Evolutionary conservation across 1,139 yeast species (phyloP), one percentile per base, ranked within the genome.

Genomic region (Suhomyces yuchorum): DNA sequence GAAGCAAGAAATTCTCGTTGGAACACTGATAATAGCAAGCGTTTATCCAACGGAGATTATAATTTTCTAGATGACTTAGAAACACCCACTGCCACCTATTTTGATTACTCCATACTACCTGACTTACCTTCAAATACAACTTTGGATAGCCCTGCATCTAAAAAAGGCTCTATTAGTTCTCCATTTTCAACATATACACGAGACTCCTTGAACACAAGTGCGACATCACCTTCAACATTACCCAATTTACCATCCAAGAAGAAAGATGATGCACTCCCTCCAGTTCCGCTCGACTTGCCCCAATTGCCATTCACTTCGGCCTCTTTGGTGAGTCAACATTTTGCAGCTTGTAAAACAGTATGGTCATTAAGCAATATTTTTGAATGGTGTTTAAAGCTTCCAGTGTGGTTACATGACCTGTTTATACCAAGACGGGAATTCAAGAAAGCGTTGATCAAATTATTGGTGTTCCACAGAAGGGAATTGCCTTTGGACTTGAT

Each of bases 291-390:
- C 23, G 81, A 79, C 32, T 66, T 82, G 14, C 88, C 88, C 0
- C 73, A 76, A 40, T 68, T 83, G 12, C 87, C 86, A 2, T 83
- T 83, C 52, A 63, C 80, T 8, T 75, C 85, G 0, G 73, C 79
- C 3, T 65, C 78, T 1, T 63, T 84, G 38, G 73, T 71, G n/a
- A 71, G 73, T 30, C 67, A 70, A 19, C 85, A 82, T 53, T 73
- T 81, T 48, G 62, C 59, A 35, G 57, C 51, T 45, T 81, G 75
- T 62, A 59, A 47, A 42, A 67, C 43, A 3, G 71, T 67, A 41
- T 76, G 75, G 78, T 76, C 68, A 40, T 66, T 63, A 51, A 67
- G 56, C 39, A 72, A 55, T 60, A 70, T 66, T 66, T 90, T 67
- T 60, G 59, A 47, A 59, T 79, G 71, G 83, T 85, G 63, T 73